Evolutionary conservation across 768 basidiomycete species (phyloP), one percentile per base, ranked within the genome.

Genomic region (Saitozyma podzolica): DNA sequence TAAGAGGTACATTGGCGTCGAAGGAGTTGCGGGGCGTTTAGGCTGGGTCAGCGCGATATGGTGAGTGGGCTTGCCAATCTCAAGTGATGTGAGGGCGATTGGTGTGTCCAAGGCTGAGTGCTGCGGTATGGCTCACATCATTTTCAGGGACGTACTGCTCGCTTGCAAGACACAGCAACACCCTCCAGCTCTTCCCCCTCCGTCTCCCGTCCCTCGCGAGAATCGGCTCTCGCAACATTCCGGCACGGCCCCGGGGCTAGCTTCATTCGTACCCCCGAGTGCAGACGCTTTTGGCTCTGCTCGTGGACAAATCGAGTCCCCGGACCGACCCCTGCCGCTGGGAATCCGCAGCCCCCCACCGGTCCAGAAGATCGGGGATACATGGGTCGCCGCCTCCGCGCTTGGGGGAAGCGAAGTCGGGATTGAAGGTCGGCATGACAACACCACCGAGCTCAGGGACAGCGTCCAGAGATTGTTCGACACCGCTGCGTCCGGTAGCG

Each of bases 21-120:
- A 75, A 47, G 74, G 74, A 2, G 67, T 78, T 10, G 69, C 58
- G 0, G 72, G 72, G 3, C 59, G 76, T 20, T 51, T 75, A 13
- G 74, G 74, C 14, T 78, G 76, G 76, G 69, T 75, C 64, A 72
- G 70, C 54, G 74, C 74, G 6, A 72, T 78, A 16, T 75, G 74
- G 73, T 72, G 56, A 63, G 71, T 68, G 14, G 11, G 9, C 49
- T 4, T 55, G 11, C 19, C 29, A 29, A 29, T 5, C 29, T 29
- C 29, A 29, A 39, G 45, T 42, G 19, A 49, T 8, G 53, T n/a
- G 54, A 51, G 29, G 11, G 58, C 47, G 16, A 42, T 11, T 40
- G 41, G 14, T 42, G 29, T 52, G 55, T 19, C 14, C 41, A 10
- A 48, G 16, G 51, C 16, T 29, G 13, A 52, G 51, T 3, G 54